Base-by-base conservation (phyloP, 1,139 yeast genomes). In the Magnusiomyces suaveolens region DNA sequence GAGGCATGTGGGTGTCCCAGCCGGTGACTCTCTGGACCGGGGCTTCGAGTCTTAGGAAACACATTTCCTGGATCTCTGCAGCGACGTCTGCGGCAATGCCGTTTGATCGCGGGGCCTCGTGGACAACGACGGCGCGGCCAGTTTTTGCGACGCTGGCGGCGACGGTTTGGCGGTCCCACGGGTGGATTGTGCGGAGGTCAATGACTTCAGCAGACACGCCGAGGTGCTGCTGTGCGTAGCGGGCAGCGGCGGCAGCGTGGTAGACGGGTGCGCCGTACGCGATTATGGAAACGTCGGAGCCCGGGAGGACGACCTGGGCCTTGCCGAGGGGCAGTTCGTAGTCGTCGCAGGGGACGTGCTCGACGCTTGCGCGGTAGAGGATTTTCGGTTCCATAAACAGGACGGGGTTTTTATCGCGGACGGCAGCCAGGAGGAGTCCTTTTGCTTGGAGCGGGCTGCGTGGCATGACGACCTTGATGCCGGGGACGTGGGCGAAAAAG, bases 331-430 rank as follows among this genome's bases (percentile, higher is more conserved):
- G 72, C 43, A 69, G 59, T 53, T 56, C 64, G 55, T 64, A 69
- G 56, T 69, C 72, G 14, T 58, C 69, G 24, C 61, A 50, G 21
- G 72, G 72, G 3, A 69, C 72, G 53, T 66, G 66, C 56, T 69
- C 72, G 21, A 63, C 64, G 46, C 67, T 62, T 2, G 70, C 68
- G 4, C 72, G 61, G 56, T 69, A 69, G 33, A 69, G 63, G 14
- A 66, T 65, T 60, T 69, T 69, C 41, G 72, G 72, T 58, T 69
- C 72, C 70, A 69, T 63, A 58, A 69, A 69, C n/a, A 69, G 60
- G 24, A 66, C 69, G 3, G 72, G 72, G 56, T 69, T 68, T 24
- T 55, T 60, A 51, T 63, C 62, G 23, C 72, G 60, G 52, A 69
- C 68, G 16, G 68, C 52, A 1, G 69, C 63, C 49, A 69, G 60